Conservation (phyloP, 208 protist genomes). For the Lotmaria passim region DNA sequence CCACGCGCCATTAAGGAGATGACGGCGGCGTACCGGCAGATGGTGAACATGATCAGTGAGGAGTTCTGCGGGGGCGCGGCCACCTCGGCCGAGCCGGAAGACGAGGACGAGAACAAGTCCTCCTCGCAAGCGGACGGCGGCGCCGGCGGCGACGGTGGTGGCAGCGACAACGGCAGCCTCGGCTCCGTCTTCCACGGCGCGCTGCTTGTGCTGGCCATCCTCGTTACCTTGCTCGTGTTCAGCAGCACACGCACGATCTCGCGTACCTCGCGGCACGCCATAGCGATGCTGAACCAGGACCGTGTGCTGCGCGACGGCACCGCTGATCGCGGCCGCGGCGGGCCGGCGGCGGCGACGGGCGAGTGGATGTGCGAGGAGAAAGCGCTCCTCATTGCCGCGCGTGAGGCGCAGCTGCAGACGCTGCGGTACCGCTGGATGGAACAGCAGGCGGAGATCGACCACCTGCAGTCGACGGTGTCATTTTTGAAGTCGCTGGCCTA, state of each 20-base stretch:
- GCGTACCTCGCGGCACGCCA: constrained; percentile 34
- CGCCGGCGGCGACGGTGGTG: constrained; percentile 11
- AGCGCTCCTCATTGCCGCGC: constrained; percentile 61
- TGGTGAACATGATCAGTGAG: constrained; percentile 78
- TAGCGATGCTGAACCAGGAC: constrained; percentile 31
- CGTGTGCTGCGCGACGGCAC: constrained; percentile 18
- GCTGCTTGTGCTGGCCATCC: constrained; percentile 59
- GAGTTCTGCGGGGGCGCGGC: constrained; percentile 54
- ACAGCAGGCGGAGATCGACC: constrained; percentile 54
- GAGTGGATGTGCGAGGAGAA: constrained; percentile 55
- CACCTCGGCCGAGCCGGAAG: constrained; percentile 13
- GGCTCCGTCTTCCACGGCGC: constrained; percentile 66
- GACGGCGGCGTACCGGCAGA: constrained; percentile 73
- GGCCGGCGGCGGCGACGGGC: constrained; percentile 3
- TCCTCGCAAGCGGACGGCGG: constrained; percentile 9
- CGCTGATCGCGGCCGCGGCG: background rate
- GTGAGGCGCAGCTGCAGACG: constrained; percentile 77
- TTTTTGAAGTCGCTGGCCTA: constrained; percentile 54
- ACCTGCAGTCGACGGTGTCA: constrained; percentile 55
- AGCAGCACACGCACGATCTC: constrained; percentile 51
- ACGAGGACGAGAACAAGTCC: constrained; percentile 5
- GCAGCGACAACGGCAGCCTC: constrained; percentile 27
- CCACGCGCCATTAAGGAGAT: constrained; percentile 81
- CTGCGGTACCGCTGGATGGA: constrained; percentile 83
- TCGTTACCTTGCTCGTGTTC: constrained; percentile 67